Evolutionary conservation across 148 eudicot genomes (phyloP).

Genomic region (Diospyros lotus): DNA sequence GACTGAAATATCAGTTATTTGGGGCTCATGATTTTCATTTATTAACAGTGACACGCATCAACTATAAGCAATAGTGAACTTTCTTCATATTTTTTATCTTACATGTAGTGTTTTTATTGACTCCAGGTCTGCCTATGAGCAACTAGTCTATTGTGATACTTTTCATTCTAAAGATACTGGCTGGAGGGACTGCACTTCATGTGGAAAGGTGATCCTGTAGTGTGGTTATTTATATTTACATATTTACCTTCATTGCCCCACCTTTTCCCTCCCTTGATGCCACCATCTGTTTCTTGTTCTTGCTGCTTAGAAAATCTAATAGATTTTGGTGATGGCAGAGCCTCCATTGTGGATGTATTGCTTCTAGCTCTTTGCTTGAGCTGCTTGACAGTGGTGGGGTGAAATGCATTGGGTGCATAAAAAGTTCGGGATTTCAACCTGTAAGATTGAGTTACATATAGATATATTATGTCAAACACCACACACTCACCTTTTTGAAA

Average conservation of each 20-base stretch:
- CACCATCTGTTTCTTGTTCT: slow-evolving; percentile 7
- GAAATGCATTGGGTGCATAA: slow-evolving; percentile 61
- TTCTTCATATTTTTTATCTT: not conserved
- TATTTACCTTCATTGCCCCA: not conserved
- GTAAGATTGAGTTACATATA: slow-evolving; percentile 44
- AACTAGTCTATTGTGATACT: slow-evolving; percentile 58
- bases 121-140: slow-evolving; percentile 72
- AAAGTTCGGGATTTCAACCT: slow-evolving; percentile 28
- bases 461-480: slow-evolving; percentile 1
- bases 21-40: not conserved
- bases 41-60: not conserved
- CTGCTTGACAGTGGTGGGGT: slow-evolving; percentile 88
- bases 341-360: slow-evolving; percentile 98
- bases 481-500: not conserved
- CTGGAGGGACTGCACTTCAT: slow-evolving; percentile 80
- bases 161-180: slow-evolving; percentile 86
- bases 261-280: not conserved
- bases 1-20: not conserved
- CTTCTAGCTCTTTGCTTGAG: slow-evolving; percentile 72
- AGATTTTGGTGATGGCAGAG: slow-evolving; percentile 44
- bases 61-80: not conserved
- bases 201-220: slow-evolving; percentile 67
- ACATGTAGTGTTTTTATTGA: slow-evolving; percentile 15
- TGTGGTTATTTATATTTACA: slow-evolving; percentile 4
- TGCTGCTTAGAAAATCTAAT: slow-evolving; percentile 16